phyloP scores from a whole-genome alignment of 2,329 filamentous ascomycete genomes.

The Fusarium sp. region DNA sequence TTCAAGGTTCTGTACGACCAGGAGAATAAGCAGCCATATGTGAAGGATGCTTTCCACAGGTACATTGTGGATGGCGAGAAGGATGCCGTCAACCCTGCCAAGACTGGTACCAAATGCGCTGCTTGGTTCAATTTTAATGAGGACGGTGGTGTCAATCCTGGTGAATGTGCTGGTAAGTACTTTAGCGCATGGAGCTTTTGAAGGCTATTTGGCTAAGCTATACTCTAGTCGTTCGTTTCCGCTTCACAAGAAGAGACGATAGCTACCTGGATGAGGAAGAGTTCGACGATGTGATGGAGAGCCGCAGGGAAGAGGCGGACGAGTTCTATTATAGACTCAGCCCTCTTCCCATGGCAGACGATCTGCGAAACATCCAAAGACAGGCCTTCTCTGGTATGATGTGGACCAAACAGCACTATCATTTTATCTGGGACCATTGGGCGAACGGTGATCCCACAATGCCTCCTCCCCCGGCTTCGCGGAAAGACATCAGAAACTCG shows the following conservation, averaged over 20 bases:
- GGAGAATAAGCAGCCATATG: conserved; percentile 83
- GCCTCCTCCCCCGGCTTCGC: conserved; percentile 83
- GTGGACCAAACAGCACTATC: conserved; percentile 98
- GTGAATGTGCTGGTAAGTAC: conserved; percentile 84
- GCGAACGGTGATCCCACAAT: conserved; percentile 91
- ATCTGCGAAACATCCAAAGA: conserved; percentile 93
- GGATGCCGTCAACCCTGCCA: conserved; percentile 82
- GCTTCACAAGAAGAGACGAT: conserved; percentile 80
- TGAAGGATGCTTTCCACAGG: conserved; percentile 95
- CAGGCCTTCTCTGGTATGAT: conserved; percentile 97
- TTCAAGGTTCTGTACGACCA: conserved; percentile 80
- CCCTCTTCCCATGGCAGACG: conserved; percentile 92
- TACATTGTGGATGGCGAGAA: conserved; percentile 87
- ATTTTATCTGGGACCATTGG: conserved; percentile 98
- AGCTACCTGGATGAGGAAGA: conserved; percentile 90
- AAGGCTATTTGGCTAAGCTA: background rate
- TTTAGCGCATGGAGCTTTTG: conserved; percentile 51
- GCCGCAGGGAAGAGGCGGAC: conserved; percentile 88
- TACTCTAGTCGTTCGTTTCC: conserved; percentile 83
- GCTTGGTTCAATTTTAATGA: conserved; percentile 96
- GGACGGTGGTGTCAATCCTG: conserved; percentile 85
- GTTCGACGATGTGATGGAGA: conserved; percentile 91
- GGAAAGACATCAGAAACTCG: conserved; percentile 85
- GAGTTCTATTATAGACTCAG: conserved; percentile 96
- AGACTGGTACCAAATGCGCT: conserved; percentile 86